Base-by-base conservation (phyloP, 163 green algal species). In the Chlamydomonas reinhardtii region DNA sequence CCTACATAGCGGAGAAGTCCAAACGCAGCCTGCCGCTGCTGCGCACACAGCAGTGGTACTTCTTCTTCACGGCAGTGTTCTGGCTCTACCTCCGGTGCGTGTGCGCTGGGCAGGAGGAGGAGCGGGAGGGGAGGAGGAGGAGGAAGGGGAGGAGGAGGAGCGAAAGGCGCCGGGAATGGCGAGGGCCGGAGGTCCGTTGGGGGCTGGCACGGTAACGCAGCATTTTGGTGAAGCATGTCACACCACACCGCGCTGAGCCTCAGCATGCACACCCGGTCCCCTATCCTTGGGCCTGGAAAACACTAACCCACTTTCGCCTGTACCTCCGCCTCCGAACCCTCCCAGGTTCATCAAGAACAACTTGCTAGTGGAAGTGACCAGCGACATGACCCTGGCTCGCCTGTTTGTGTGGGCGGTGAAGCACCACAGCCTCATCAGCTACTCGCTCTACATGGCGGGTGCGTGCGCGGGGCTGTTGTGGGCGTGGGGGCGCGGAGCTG, bases 261-360 rank as follows among this genome's bases (percentile, higher is more conserved):
- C n/a, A n/a, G n/a, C n/a, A n/a, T n/a, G n/a, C n/a, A n/a, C n/a
- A n/a, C n/a, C n/a, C n/a, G n/a, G n/a, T n/a, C n/a, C n/a, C n/a
- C n/a, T n/a, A n/a, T n/a, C n/a, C n/a, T n/a, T n/a, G n/a, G n/a
- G n/a, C n/a, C n/a, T n/a, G n/a, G n/a, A n/a, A n/a, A 11, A 54
- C 43, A 54, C 43, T 54, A 11, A 6, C 43, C 6, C 43, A 54
- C 11, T 11, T 6, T 11, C 43, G 43, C 43, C 6, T 16, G 6
- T 11, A 54, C 43, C 43, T 6, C 43, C 43, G 43, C 43, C 43
- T 6, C 43, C 43, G 43, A n/a, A n/a, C n/a, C n/a, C n/a, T n/a
- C n/a, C n/a, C 91, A 96, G 97, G 59, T 99, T 99, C 90, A 96
- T 99, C 56, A 95, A 97, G 62, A 96, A 97, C 43, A 98, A 99